Base-by-base conservation (phyloP, 2,329 filamentous ascomycete genomes). In the Alternaria sp. region DNA sequence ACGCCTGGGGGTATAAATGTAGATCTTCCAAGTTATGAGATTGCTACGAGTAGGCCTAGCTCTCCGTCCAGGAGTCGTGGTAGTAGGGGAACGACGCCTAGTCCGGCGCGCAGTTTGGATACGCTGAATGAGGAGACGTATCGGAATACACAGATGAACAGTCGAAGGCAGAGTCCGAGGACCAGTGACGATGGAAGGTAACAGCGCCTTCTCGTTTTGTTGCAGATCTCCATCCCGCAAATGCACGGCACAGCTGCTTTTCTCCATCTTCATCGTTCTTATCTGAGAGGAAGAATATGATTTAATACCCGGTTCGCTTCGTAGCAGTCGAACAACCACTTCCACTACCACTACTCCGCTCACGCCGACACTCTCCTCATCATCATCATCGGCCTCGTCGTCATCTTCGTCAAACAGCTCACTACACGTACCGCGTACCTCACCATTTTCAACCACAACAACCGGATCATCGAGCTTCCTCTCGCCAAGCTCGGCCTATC, bases 11-110 rank as follows among this genome's bases (percentile, higher is more conserved):
- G 70, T 23, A 51, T 61, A 11, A 78, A 80, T 24, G 54, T 70
- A 49, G 76, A 73, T 11, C 77, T 80, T 1, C 81, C 81, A 2
- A 79, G 72, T 50, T 83, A 83, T 66, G 72, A 81, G 34, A 77
- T 80, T 40, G 81, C 80, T 0, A 82, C 77, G 5, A 78, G 73
- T 40, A 73, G 81, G 40, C 80, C 80, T 0, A 72, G 78, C 6
- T 78, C 73, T 53, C 79, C 80, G 9, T 70, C 57, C 24, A 61
- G 72, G 24, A 71, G 70, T 37, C 65, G 69, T 14, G 61, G 69
- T 13, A 75, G 72, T 34, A 66, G 74, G 41, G 66, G 67, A 21
- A 73, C 66, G 5, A 76, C 74, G 0, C 74, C 75, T n/a, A 73
- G 71, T 51, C 72, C 75, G 6, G 66, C 72, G 5, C 56, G 72